phyloP scores from a whole-genome alignment of 441 rosid genomes.

The Gossypium davidsonii region DNA sequence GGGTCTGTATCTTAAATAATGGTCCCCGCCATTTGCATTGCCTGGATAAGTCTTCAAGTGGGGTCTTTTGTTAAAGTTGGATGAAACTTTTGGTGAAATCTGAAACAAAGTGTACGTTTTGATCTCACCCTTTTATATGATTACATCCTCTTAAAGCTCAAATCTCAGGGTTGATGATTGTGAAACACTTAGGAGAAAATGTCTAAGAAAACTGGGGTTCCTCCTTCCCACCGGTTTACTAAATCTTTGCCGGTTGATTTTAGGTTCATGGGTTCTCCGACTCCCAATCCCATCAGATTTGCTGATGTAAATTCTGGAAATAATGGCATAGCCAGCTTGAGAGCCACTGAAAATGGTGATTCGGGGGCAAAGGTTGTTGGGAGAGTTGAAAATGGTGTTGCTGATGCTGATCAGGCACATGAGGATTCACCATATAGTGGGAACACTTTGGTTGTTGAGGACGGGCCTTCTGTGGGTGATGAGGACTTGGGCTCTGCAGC shows the following conservation, averaged over 20 bases:
- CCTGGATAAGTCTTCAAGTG: constrained; percentile 44
- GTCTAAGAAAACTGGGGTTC: constrained; percentile 42
- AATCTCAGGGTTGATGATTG: constrained; percentile 27
- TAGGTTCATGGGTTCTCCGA: constrained; percentile 45
- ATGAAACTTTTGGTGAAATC: constrained; percentile 27
- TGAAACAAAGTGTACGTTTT: constrained; percentile 34
- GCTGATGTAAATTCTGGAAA: constrained; percentile 21
- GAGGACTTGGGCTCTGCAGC: constrained; percentile 45
- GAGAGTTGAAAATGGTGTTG: constrained; percentile 26
- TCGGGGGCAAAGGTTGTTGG: constrained; percentile 30
- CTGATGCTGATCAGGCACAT: constrained; percentile 27
- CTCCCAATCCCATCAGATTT: constrained; percentile 32
- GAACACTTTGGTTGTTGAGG: constrained; percentile 32
- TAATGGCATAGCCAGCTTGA: constrained; percentile 22
- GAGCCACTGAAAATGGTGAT: constrained; percentile 35
- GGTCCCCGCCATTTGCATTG: constrained; percentile 64
- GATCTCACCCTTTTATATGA: constrained; percentile 20
- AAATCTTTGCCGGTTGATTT: constrained; percentile 67
- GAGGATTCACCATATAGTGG: constrained; percentile 83
- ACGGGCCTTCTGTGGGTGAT: constrained; percentile 37
- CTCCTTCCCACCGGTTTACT: constrained; percentile 53
- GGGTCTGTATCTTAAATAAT: constrained; percentile 34
- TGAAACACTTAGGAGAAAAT: constrained; percentile 31
- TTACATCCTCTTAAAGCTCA: constrained; percentile 17
- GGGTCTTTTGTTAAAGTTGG: constrained; percentile 51